Base-by-base conservation (phyloP, 2,329 filamentous ascomycete genomes). In the Spiromastix sp. region DNA sequence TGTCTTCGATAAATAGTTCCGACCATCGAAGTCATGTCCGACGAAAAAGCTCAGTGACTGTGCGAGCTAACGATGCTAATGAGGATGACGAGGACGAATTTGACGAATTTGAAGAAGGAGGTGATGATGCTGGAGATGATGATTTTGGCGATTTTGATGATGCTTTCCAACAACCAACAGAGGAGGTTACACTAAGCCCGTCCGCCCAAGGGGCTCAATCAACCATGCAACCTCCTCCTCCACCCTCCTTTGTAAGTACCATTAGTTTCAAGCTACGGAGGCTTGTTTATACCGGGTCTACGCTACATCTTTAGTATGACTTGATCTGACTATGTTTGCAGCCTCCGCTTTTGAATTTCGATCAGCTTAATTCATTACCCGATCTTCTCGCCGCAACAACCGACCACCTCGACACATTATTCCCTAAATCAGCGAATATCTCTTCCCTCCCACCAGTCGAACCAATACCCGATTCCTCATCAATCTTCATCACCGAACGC, bases 401-500 rank as follows among this genome's bases (percentile, higher is more conserved):
- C 36, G 48, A 53, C 37, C 49, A 58, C 32, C 59, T 70, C 33
- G 56, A 67, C 45, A 52, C 52, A 36, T 55, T 67, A 36, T 66
- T 66, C 45, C 66, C 63, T 37, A 46, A 48, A 28, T 57, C 63
- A 15, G 55, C 56, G 50, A 42, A 59, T 32, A 38, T 58, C 30
- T 41, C 50, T 32, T 52, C 53, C 22, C 44, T 61, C 30, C 48
- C 57, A 18, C 43, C 53, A 12, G 45, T 62, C 37, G 56, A 64
- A 38, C 52, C 61, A 13, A 59, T 67, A 35, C 49, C 54, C 32
- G 55, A 62, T 48, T 53, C 57, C 34, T 59, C 64, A 24, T 56
- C 81, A 29, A 73, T 85, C 33, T 91, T 95, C 60, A 76, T 85
- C 36, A 93, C 85, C 26, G 81, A 86, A 34, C 78, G 87, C 39